These are phyloP conservation scores for Cyphellophora europaea DNA, from an alignment of 2,329 filamentous ascomycete species.

Conservation along the genomic window DNA sequence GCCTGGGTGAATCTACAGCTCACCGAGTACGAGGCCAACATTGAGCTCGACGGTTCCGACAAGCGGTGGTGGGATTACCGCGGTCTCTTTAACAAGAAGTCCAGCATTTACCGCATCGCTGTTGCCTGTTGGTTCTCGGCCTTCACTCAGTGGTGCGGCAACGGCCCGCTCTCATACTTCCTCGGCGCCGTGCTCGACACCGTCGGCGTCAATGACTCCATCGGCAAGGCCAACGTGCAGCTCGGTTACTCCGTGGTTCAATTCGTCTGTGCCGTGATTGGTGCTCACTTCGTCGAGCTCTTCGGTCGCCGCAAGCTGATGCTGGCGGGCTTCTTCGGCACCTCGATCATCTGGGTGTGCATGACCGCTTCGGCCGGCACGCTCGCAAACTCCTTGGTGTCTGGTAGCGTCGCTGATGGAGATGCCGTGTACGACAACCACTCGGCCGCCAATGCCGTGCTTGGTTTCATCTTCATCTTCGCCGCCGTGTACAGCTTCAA, in stretches of 20 bases:
- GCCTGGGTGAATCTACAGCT: constrained; percentile 24
- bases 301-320: constrained; percentile 51
- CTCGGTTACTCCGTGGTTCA: constrained; percentile 48
- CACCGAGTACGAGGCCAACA: constrained; percentile 25
- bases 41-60: constrained; percentile 22
- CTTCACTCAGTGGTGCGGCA: constrained; percentile 40
- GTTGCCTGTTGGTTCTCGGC: constrained; percentile 41
- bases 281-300: constrained; percentile 47
- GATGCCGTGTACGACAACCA: constrained; percentile 22
- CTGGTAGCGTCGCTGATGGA: constrained; percentile 13
- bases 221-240: constrained; percentile 44
- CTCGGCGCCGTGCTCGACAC: constrained; percentile 43
- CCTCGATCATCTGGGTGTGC: constrained; percentile 41
- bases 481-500: constrained; percentile 43
- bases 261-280: constrained; percentile 44
- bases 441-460: constrained; percentile 34
- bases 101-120: constrained; percentile 42
- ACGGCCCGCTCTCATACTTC: constrained; percentile 43
- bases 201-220: constrained; percentile 39
- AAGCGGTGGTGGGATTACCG: constrained; percentile 44
- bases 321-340: constrained; percentile 39
- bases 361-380: constrained; percentile 39
- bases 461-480: constrained; percentile 48
- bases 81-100: constrained; percentile 38
- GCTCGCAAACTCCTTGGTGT: constrained; percentile 18